These are phyloP conservation scores for Camellia oleifera DNA, from an alignment of 179 eudicot genomes.

Conservation along the genomic window DNA sequence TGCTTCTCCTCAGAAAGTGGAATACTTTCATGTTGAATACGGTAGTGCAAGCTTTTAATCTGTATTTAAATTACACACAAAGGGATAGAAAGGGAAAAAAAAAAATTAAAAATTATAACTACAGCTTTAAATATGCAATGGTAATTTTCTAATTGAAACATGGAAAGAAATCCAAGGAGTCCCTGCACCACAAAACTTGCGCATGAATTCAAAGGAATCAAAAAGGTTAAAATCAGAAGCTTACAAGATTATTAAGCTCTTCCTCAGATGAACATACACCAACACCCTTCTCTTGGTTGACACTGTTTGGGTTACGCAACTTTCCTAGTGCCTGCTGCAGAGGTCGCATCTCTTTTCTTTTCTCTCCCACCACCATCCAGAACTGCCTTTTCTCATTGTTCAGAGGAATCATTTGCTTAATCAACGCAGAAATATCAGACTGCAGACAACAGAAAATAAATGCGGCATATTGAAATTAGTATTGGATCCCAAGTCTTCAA, in stretches of 20 bases:
- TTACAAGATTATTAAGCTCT: constrained; percentile 70
- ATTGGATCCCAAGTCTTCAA: not conserved
- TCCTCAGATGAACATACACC: constrained; percentile 69
- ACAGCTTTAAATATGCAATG: too few relatives aligned
- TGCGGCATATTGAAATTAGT: not conserved
- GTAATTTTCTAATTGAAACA: not conserved
- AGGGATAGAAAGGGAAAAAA: not conserved
- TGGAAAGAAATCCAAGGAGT: not conserved
- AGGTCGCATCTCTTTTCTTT: constrained; percentile 71
- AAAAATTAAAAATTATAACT: too few relatives aligned
- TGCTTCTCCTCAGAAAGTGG: constrained; percentile 87
- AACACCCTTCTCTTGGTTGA: constrained; percentile 47
- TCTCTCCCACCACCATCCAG: constrained; percentile 49
- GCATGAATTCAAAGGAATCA: not conserved
- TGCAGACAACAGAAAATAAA: constrained; percentile 32
- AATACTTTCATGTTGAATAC: constrained; percentile 82
- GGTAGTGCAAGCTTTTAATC: constrained; percentile 75
- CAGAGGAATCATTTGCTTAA: constrained; percentile 41
- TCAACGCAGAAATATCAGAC: constrained; percentile 46
- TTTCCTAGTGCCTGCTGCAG: constrained; percentile 72
- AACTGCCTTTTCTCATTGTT: constrained; percentile 49
- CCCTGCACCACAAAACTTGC: not conserved
- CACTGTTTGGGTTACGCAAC: constrained; percentile 48
- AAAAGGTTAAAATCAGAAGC: constrained; percentile 17
- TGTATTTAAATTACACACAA: constrained; percentile 27